Conservation (phyloP, 2,329 filamentous ascomycete species). For the Nemania bipapillata region DNA sequence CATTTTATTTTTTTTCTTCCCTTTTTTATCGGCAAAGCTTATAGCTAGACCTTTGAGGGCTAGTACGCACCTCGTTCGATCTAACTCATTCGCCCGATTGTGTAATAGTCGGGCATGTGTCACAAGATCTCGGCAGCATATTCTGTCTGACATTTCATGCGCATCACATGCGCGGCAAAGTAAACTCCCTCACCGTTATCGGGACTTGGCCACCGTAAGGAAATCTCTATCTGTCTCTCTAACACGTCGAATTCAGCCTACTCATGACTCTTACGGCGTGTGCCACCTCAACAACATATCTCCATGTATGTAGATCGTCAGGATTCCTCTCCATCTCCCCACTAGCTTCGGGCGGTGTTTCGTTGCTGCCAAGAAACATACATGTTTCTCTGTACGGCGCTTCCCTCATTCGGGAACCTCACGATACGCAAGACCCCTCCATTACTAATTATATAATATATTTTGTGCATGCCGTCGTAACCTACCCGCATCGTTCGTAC, state of each 20-base stretch:
- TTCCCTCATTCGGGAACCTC: not conserved
- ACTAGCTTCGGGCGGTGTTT: not conserved
- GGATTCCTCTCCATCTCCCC: not conserved
- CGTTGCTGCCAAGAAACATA: slow-evolving; percentile 13
- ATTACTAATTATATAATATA: slow-evolving; percentile 1
- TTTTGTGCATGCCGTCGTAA: slow-evolving; percentile 1
- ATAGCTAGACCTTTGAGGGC: slow-evolving; percentile 6
- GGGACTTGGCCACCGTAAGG: slow-evolving; percentile 2
- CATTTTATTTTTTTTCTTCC: not conserved
- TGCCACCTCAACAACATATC: not conserved
- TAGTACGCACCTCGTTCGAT: slow-evolving; percentile 1
- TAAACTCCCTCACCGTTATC: slow-evolving; percentile 25
- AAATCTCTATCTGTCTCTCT: not conserved
- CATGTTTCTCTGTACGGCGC: not conserved
- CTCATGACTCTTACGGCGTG: not conserved
- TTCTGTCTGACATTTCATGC: slow-evolving; percentile 32
- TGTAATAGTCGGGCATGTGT: slow-evolving; percentile 20
- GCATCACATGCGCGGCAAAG: slow-evolving; percentile 29
- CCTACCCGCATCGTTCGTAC: slow-evolving; percentile 4
- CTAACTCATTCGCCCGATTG: slow-evolving; percentile 4
- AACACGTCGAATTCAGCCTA: slow-evolving; percentile 1
- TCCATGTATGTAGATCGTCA: slow-evolving; percentile 10
- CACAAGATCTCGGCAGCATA: slow-evolving; percentile 30
- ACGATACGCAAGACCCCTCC: not conserved
- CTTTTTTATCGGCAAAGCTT: not conserved